A percentile compares a stretch with the other conserved stretches of the same genome.
These are phyloP conservation scores for Kazachstania sp. DNA, from an alignment of 1,139 yeast species.

Conservation along the genomic window DNA sequence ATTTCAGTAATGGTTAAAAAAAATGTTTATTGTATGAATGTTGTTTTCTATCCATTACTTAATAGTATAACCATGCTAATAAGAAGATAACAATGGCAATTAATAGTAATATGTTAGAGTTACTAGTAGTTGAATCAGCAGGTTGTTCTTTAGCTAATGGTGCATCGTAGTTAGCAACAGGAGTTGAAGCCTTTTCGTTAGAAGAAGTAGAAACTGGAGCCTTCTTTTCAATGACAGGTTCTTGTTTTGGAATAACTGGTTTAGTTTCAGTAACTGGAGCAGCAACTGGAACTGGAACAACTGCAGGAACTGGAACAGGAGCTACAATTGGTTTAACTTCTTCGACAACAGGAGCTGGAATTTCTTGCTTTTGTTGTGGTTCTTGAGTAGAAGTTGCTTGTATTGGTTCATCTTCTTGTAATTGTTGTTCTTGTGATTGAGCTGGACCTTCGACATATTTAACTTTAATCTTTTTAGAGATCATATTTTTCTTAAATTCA, in stretches of 20 bases:
- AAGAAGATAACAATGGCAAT: slow-evolving; percentile 48
- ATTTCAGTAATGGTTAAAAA: not conserved
- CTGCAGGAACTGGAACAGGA: no score
- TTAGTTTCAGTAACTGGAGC: not conserved
- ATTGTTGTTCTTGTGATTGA: not conserved
- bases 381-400: not conserved
- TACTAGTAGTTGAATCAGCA: slow-evolving; percentile 22
- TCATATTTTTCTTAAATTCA: slow-evolving; percentile 46
- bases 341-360: no score
- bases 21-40: not conserved
- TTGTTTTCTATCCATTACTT: slow-evolving; percentile 5
- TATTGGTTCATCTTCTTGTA: not conserved
- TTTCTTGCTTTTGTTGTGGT: not conserved
- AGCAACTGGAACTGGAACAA: not conserved
- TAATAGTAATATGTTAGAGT: slow-evolving; percentile 40
- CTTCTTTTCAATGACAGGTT: not conserved
- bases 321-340: no score
- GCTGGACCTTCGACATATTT: slow-evolving; percentile 21
- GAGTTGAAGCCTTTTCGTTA: not conserved
- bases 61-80: slow-evolving; percentile 51
- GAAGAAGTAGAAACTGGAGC: not conserved
- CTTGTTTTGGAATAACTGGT: not conserved
- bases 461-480: slow-evolving; percentile 71
- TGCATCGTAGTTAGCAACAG: slow-evolving; percentile 3
- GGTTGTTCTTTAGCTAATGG: slow-evolving; percentile 5